Percentiles rank a stretch among this genome's conserved stretches.
phyloP scores from a whole-genome alignment of 2,329 filamentous ascomycete species.

The Alternaria viburni region DNA sequence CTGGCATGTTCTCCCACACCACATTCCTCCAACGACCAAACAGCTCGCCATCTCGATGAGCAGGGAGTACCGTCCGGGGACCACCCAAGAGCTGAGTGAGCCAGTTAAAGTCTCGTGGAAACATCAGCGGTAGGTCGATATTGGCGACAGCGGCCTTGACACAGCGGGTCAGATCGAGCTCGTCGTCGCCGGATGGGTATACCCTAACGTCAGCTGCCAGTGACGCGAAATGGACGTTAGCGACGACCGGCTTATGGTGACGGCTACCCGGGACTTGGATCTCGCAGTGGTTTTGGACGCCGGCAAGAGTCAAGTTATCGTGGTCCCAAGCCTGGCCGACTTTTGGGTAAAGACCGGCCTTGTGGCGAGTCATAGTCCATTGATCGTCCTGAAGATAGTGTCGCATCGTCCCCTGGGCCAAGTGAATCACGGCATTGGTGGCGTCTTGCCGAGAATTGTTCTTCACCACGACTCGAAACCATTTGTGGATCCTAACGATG shows the following conservation, averaged over 20 bases:
- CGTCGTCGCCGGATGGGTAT: slow-evolving; percentile 10
- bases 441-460: not conserved
- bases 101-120: not conserved
- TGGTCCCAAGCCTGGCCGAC: not conserved
- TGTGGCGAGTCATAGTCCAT: not conserved
- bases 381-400: not conserved
- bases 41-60: not conserved
- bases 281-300: slow-evolving; percentile 1
- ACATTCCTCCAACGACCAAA: not conserved
- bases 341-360: not conserved
- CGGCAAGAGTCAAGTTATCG: not conserved
- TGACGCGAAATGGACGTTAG: slow-evolving; percentile 1
- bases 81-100: not conserved
- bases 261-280: not conserved
- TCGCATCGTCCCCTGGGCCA: not conserved
- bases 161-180: slow-evolving; percentile 9
- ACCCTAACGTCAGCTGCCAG: not conserved
- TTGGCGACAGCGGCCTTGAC: slow-evolving; percentile 8
- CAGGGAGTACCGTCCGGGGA: not conserved
- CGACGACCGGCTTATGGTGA: not conserved
- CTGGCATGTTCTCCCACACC: not conserved
- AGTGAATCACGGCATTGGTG: not conserved
- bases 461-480: not conserved
- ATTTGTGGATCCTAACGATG: not conserved
- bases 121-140: not conserved